Evolutionary conservation across 345 rosid genomes (phyloP).

Genomic region (Eucalyptus dawsonii): DNA sequence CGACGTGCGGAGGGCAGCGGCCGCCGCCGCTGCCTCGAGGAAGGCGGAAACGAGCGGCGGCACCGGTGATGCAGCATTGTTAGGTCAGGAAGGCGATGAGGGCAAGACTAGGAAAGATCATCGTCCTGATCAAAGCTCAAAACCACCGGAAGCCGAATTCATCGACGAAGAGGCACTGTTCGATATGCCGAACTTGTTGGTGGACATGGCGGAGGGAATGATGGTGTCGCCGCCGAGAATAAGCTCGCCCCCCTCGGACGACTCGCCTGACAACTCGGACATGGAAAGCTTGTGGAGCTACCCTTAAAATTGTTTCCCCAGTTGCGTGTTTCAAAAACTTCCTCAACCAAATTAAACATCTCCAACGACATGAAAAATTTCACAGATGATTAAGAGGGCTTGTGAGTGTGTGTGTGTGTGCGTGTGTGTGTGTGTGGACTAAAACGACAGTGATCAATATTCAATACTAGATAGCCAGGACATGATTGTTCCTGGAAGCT

Average conservation of each 20-base stretch:
- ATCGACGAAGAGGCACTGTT: conserved; percentile 73
- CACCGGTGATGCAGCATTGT: background rate
- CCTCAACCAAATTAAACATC: background rate
- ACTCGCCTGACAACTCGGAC: conserved; percentile 49
- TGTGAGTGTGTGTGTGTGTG: background rate
- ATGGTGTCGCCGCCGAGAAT: conserved; percentile 75
- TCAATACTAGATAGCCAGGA: background rate
- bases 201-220: conserved; percentile 94
- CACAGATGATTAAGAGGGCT: background rate
- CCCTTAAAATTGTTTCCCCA: background rate
- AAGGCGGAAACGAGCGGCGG: conserved; percentile 6
- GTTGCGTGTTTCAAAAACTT: background rate
- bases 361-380: background rate
- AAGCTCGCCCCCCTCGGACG: conserved; percentile 29
- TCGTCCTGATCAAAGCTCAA: background rate
- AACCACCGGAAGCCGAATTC: conserved; percentile 8
- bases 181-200: conserved; percentile 72
- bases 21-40: conserved; percentile 38
- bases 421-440: background rate
- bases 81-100: background rate
- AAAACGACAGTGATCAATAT: background rate
- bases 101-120: background rate
- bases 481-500: background rate
- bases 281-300: conserved; percentile 69
- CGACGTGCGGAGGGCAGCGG: conserved; percentile 62